Evolutionary conservation across 148 eudicot species (phyloP), one percentile per base, ranked within the genome.

Genomic region (Rhododendron simsii): DNA sequence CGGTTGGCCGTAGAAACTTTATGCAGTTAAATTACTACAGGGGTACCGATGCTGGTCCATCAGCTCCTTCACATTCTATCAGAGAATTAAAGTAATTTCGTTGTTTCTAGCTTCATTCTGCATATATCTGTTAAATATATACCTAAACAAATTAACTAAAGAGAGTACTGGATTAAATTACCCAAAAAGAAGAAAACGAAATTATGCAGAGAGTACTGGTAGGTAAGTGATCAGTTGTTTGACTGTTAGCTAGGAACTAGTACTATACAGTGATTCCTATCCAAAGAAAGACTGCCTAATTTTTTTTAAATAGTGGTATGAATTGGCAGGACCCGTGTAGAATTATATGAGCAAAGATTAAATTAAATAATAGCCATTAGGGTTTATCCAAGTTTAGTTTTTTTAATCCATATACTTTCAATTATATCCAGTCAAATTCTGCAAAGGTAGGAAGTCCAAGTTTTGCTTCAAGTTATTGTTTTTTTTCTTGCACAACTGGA

Each of bases 191-290:
- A 21, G 26, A 61, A 61, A 61, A 61, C 3, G n/a, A 23, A 26
- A 15, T 7, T 14, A 81, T 55, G 23, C 23, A 9, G 63, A 50
- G 3, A 16, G 20, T 28, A 23, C 33, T 16, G 83, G 71, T 20
- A 81, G 45, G 33, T 26, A 81, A 41, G 33, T 81, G 71, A 81
- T 53, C 18, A 55, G 47, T 28, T 33, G 69, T 53, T 55, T 81
- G 83, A 81, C 71, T 57, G 71, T 30, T 81, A n/a, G n/a, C n/a
- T n/a, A 81, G 83, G 83, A 35, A 81, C 14, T 53, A 7, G 5
- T 41, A 0, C 1, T 6, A 41, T 21, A 28, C 1, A n/a, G 44
- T 57, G 48, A 53, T 57, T 55, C 71, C 63, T 16, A 63, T 4
- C 16, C 10, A 26, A 26, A 13, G 33, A 10, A 77, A 41, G 50